Evolutionary conservation across 2,329 filamentous ascomycete genomes (phyloP).

Genomic region (Albifimbria verrucaria): DNA sequence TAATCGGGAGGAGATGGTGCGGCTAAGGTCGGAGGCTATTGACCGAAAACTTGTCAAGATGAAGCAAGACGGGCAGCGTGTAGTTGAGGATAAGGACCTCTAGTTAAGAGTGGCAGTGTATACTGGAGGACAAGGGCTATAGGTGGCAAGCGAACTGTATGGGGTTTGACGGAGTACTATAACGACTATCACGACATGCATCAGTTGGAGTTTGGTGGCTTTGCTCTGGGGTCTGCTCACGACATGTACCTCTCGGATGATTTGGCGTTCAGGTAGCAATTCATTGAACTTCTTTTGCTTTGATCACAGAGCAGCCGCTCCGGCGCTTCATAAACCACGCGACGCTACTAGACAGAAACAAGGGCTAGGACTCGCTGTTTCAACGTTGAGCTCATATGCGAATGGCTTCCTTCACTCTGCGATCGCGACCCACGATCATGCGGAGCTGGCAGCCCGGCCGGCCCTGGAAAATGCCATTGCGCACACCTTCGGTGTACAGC

Average conservation of each 20-base stretch:
- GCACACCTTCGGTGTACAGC: slow-evolving; percentile 59
- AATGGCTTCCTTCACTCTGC: slow-evolving; percentile 55
- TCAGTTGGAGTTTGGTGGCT: background rate
- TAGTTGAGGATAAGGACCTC: slow-evolving; percentile 43
- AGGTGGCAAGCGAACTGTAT: background rate
- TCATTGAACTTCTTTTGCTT: too few species aligned
- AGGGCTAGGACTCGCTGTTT: too few species aligned
- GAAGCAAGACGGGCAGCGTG: slow-evolving; percentile 53
- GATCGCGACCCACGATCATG: slow-evolving; percentile 57
- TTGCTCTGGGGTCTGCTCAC: background rate
- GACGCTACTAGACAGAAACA: too few species aligned
- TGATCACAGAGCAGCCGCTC: too few species aligned
- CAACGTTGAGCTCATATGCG: slow-evolving; percentile 31
- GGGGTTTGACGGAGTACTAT: background rate
- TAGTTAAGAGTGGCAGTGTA: too few species aligned
- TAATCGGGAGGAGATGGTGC: slow-evolving; percentile 50
- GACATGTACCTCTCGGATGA: background rate
- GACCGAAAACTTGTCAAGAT: slow-evolving; percentile 52
- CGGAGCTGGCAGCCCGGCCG: slow-evolving; percentile 55
- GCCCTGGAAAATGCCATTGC: slow-evolving; percentile 52
- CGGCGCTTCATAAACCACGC: too few species aligned
- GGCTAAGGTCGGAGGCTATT: slow-evolving; percentile 50
- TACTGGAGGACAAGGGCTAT: background rate
- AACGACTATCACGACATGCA: background rate
- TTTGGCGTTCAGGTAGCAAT: background rate